phyloP scores from a whole-genome alignment of 179 eudicot genomes.

The Sideroxylon spinosum region DNA sequence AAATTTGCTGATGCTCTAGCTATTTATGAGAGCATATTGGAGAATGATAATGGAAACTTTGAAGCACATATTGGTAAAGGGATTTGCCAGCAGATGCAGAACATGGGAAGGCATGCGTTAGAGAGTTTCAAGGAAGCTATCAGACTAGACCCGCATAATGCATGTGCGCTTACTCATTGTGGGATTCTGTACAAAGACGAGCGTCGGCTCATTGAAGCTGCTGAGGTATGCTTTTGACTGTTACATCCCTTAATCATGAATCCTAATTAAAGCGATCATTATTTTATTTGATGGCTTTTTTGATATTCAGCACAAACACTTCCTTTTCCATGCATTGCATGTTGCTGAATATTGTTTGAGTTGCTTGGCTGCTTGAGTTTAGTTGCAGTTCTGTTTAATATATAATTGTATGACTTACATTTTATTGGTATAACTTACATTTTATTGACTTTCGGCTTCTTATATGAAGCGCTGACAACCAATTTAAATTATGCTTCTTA shows the following conservation, averaged over 20 bases:
- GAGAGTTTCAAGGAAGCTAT: constrained; percentile 86
- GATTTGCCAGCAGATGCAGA: constrained; percentile 90
- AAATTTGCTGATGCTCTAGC: constrained; percentile 81
- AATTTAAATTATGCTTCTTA: too few relatives aligned
- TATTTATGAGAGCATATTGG: constrained; percentile 67
- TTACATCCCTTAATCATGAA: not conserved
- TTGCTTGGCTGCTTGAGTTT: too few relatives aligned
- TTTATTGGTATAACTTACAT: too few relatives aligned
- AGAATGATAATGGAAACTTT: constrained; percentile 64
- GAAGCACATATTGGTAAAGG: constrained; percentile 93
- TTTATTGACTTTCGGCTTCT: too few relatives aligned
- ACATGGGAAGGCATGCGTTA: constrained; percentile 63
- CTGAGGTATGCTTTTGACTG: constrained; percentile 54
- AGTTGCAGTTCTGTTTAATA: too few relatives aligned
- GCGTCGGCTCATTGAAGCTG: constrained; percentile 83
- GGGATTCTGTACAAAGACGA: constrained; percentile 94
- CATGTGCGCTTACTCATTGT: constrained; percentile 88
- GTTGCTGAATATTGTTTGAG: too few relatives aligned
- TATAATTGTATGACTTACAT: too few relatives aligned
- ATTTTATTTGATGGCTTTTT: not conserved
- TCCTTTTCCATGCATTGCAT: not conserved
- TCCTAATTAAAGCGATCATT: not conserved
- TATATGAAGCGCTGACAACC: too few relatives aligned
- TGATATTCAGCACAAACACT: not conserved
- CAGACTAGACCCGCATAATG: constrained; percentile 80